Evolutionary conservation across 2,329 filamentous ascomycete species (phyloP), one percentile per base, ranked within the genome.

Genomic region (Didymellaceae sp.): DNA sequence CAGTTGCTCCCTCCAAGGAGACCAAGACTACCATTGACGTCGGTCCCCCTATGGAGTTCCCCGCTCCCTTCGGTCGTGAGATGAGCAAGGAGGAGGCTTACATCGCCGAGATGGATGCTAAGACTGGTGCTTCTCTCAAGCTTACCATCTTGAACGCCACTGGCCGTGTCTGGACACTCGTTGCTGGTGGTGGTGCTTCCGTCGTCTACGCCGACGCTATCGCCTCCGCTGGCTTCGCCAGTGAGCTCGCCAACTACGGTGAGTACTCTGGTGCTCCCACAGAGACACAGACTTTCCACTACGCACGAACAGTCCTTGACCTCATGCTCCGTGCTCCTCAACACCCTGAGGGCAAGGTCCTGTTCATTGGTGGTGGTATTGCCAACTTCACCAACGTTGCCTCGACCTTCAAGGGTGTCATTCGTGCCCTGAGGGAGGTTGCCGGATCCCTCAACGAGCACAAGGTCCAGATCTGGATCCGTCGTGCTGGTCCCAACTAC

Each of bases 321-420:
- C 86, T 99, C 60, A 96, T 99, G 90, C 89, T 99, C 66, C 90
- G 94, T 65, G 88, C 93, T 47, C 93, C 94, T 52, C 77, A 86
- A 73, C 82, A 85, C 77, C 84, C 90, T 55, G 88, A 97, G 72
- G 94, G 94, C 82, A 99, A 97, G 86, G 91, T 99, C 45, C 88
- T 99, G 62, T 99, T 99, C 85, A 97, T 99, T 65, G 94, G 94
- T 77, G 94, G 94, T 81, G 94, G 94, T 85, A 99, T 99, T 84
- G 94, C 94, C 84, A 99, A 99, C 88, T 99, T 99, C 83, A 99
- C 94, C 83, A 99, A 97, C 80, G 94, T 99, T 46, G 94, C 94
- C 55, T 94, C 89, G 68, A 99, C 94, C 60, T 99, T 99, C 89
- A 99, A 99, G 86, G 94, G 94, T 82, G 93, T 99, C 77, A 99